Evolutionary conservation across 352 stramenopile species (phyloP).

Genomic region (Globisporangium irregulare): DNA sequence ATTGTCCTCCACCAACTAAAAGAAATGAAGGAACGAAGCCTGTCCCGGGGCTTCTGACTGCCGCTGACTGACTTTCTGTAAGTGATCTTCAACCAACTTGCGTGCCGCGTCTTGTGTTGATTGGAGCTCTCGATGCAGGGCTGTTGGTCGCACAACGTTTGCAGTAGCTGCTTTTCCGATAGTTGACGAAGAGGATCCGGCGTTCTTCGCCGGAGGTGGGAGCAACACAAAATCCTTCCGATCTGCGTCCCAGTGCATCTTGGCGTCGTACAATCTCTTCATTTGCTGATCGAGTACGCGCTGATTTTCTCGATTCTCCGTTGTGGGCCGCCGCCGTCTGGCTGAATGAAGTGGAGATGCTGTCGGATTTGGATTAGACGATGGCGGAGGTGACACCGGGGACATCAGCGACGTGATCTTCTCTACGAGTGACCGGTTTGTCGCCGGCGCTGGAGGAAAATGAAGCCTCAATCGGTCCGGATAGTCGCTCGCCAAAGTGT

Average conservation of each 20-base stretch:
- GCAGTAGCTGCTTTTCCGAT: not conserved
- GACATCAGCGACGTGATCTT: conserved; percentile 3
- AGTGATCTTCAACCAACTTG: conserved; percentile 22
- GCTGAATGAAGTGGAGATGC: not conserved
- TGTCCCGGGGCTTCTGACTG: conserved; percentile 4
- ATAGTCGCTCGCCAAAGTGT: conserved; percentile 36
- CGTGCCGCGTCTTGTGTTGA: conserved; percentile 19
- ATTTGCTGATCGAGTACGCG: conserved; percentile 34
- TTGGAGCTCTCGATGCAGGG: conserved; percentile 18
- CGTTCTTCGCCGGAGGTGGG: conserved; percentile 23
- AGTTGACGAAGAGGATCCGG: conserved; percentile 4
- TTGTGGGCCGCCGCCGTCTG: not conserved
- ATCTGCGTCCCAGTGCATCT: conserved; percentile 40
- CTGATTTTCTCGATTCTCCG: conserved; percentile 14
- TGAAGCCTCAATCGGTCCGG: conserved; percentile 29
- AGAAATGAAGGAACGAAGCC: conserved; percentile 12
- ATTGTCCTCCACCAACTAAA: not conserved
- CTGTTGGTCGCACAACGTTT: conserved; percentile 2
- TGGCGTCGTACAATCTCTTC: conserved; percentile 34
- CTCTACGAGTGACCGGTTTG: conserved; percentile 1
- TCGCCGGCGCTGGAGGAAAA: conserved; percentile 13
- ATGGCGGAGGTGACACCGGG: conserved; percentile 5
- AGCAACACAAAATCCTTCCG: conserved; percentile 29
- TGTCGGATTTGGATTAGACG: conserved; percentile 16
- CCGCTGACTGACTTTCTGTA: conserved; percentile 17